These are phyloP conservation scores for Flaveria ramosissima DNA, from an alignment of 129 eudicot species.

Conservation along the genomic window DNA sequence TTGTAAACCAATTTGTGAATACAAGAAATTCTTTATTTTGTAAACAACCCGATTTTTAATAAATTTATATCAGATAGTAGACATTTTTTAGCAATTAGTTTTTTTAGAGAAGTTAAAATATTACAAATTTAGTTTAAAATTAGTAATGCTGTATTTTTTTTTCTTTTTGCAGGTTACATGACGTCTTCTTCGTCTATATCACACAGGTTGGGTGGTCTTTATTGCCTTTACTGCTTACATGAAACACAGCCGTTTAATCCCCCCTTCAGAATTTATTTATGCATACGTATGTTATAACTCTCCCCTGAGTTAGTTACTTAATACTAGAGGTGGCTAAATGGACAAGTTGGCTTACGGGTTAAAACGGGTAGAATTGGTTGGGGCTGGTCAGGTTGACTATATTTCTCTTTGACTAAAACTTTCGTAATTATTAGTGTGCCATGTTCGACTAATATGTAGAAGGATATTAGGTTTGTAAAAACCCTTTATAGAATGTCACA, in stretches of 20 bases:
- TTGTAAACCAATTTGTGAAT: no score
- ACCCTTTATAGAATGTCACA: not conserved
- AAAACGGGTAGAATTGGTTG: not conserved
- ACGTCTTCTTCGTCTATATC: conserved; percentile 47
- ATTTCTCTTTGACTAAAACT: not conserved
- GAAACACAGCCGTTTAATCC: conserved; percentile 93
- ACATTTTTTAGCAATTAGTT: no score
- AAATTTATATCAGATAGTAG: no score
- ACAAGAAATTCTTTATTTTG: no score
- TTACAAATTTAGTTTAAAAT: no score
- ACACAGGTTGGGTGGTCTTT: conserved; percentile 74
- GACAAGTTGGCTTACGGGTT: not conserved
- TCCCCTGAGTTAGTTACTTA: conserved; percentile 17
- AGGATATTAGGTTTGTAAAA: not conserved
- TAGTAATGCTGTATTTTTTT: not conserved
- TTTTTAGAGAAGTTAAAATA: no score
- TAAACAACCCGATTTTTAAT: no score
- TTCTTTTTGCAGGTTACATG: conserved; percentile 59
- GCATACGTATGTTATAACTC: conserved; percentile 54
- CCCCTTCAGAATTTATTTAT: conserved; percentile 71
- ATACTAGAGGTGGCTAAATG: conserved; percentile 3
- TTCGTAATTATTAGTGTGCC: not conserved
- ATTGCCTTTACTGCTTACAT: conserved; percentile 79
- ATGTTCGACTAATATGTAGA: not conserved
- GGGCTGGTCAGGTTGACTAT: not conserved